phyloP scores from a whole-genome alignment of 78 protist genomes.

The Guillardia theta region DNA sequence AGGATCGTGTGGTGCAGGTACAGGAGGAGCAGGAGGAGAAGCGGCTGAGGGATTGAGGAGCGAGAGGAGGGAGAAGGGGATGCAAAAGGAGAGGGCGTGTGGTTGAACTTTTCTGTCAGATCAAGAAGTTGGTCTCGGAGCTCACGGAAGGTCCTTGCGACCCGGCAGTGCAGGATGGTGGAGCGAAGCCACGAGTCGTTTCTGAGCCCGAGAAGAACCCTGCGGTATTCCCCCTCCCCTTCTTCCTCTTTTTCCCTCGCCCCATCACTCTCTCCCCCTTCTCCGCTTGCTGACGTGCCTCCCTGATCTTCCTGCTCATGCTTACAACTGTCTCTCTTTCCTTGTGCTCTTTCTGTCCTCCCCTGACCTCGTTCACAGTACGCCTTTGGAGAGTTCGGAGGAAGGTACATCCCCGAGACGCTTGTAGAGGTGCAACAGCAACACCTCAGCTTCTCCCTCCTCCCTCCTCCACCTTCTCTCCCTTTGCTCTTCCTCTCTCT shows the following conservation, averaged over 20 bases:
- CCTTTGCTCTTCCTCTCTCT: too few relatives aligned
- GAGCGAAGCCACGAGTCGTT: not conserved
- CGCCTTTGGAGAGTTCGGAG: slow-evolving; percentile 74
- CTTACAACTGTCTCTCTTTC: not conserved
- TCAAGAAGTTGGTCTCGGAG: not conserved
- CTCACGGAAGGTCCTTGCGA: too few relatives aligned
- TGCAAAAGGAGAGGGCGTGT: too few relatives aligned
- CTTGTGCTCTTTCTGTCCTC: not conserved
- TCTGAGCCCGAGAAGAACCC: not conserved
- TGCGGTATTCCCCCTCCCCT: not conserved
- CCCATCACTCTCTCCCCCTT: not conserved
- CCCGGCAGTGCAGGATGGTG: not conserved
- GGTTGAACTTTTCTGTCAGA: not conserved
- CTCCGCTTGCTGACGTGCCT: too few relatives aligned
- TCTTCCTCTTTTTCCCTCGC: not conserved
- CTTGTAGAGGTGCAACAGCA: too few relatives aligned
- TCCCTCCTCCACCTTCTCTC: too few relatives aligned
- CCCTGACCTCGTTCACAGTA: not conserved
- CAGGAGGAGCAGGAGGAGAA: too few relatives aligned
- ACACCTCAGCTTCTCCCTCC: not conserved
- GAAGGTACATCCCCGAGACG: slow-evolving; percentile 75
- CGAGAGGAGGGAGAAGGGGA: too few relatives aligned
- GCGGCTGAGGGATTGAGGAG: too few relatives aligned
- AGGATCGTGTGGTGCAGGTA: too few relatives aligned
- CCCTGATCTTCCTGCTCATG: too few relatives aligned